Percentiles rank a stretch among this genome's conserved stretches.
These are phyloP conservation scores for Friedmanniomyces endolithicus DNA, from an alignment of 495 filamentous ascomycete species.

Conservation along the genomic window DNA sequence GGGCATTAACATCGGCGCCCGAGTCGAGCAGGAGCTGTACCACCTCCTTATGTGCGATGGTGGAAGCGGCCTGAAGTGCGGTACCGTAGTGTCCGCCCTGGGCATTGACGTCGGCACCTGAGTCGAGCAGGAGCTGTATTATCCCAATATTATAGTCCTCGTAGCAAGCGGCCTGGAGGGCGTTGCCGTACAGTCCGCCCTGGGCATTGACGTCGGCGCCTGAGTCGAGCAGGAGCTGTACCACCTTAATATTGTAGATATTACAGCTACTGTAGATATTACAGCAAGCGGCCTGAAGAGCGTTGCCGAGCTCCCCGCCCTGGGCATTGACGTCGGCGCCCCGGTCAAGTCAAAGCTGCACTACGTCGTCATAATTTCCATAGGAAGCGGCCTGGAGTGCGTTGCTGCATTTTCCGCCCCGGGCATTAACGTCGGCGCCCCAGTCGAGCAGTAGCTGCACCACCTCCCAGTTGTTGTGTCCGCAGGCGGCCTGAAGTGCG, in stretches of 20 bases:
- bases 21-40: no score
- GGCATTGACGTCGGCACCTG: neutral
- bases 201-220: conserved; percentile 15
- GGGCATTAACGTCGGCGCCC: no score
- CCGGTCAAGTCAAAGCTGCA: neutral
- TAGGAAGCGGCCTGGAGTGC: no score
- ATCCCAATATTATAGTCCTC: neutral
- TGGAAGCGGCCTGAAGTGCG: no score
- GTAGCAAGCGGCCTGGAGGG: conserved; percentile 10
- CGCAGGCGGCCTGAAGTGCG: conserved; percentile 9
- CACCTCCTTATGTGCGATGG: no score
- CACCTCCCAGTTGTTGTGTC: neutral
- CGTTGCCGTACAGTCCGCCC: neutral
- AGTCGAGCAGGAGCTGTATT: neutral
- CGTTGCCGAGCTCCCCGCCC: conserved; percentile 7
- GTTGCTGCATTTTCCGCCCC: no score
- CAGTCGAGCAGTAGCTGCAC: conserved; percentile 13
- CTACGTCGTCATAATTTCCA: no score
- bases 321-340: conserved; percentile 5
- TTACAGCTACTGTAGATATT: no score
- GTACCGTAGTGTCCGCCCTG: no score
- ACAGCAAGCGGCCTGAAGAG: conserved; percentile 6
- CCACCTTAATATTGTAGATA: neutral
- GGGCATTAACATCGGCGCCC: no score
- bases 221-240: conserved; percentile 13